phyloP scores from a whole-genome alignment of 208 protist species.

The Leishmania turanica region DNA sequence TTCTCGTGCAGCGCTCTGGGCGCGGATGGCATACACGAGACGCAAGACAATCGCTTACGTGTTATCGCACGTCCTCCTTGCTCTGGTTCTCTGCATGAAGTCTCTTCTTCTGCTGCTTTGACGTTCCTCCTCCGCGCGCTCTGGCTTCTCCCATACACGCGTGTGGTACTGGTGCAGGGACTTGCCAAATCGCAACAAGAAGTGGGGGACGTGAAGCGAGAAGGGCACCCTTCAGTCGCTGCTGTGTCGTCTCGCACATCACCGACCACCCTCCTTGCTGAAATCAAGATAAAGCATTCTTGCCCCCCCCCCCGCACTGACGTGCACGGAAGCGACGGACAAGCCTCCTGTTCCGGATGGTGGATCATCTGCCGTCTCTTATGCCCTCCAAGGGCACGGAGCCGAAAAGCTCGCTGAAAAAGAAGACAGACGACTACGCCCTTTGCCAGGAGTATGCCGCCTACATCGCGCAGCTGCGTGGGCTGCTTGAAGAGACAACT shows the following conservation, averaged over 20 bases:
- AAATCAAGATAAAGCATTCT: neutral
- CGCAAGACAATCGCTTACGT: neutral
- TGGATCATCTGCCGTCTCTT: constrained; percentile 2
- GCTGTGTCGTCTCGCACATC: no score
- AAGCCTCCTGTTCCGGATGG: neutral
- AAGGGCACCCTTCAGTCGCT: neutral
- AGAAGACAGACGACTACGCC: constrained; percentile 20
- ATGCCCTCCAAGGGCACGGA: neutral
- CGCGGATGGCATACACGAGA: neutral
- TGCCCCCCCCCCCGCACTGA: neutral
- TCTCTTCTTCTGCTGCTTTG: neutral
- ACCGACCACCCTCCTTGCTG: neutral
- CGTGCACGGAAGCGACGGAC: neutral
- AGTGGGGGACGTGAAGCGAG: neutral
- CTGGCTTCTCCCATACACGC: neutral
- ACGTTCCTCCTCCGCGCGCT: neutral
- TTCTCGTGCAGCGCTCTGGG: neutral
- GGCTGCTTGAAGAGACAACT: constrained; percentile 61
- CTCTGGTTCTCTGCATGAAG: neutral
- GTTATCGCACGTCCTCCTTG: neutral
- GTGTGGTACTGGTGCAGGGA: neutral
- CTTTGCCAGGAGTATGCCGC: constrained; percentile 42
- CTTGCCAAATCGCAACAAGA: neutral
- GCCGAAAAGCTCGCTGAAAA: neutral
- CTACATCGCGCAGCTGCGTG: constrained; percentile 64